Evolutionary conservation across 2,329 filamentous ascomycete genomes (phyloP).

Genomic region (Didymosphaeria variabile): DNA sequence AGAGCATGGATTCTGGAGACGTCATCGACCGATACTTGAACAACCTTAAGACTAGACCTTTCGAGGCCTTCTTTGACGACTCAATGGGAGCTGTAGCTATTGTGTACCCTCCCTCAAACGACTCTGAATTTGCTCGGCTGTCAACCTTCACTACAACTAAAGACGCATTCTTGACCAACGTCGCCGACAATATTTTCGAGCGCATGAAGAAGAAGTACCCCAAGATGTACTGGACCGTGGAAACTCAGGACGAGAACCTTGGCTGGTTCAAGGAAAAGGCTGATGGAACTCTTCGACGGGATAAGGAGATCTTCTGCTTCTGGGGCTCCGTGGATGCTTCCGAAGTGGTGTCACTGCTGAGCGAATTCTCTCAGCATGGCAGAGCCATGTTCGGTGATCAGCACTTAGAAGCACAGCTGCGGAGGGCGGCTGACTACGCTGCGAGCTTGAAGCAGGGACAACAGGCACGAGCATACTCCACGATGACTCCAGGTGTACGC

Average conservation of each 20-base stretch:
- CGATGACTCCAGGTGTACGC: slow-evolving; percentile 58
- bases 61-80: slow-evolving; percentile 95
- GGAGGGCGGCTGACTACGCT: slow-evolving; percentile 77
- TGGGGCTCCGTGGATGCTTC: slow-evolving; percentile 85
- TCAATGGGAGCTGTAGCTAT: slow-evolving; percentile 92
- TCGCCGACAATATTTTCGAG: slow-evolving; percentile 93
- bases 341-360: slow-evolving; percentile 83
- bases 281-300: slow-evolving; percentile 85
- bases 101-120: slow-evolving; percentile 76
- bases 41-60: slow-evolving; percentile 76
- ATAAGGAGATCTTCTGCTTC: slow-evolving; percentile 95
- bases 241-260: slow-evolving; percentile 93
- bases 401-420: slow-evolving; percentile 86
- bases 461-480: slow-evolving; percentile 74
- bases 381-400: slow-evolving; percentile 88
- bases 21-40: slow-evolving; percentile 89
- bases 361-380: slow-evolving; percentile 83
- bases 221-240: slow-evolving; percentile 94
- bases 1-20: slow-evolving; percentile 80
- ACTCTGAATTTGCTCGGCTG: slow-evolving; percentile 78
- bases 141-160: slow-evolving; percentile 94
- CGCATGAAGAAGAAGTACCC: slow-evolving; percentile 94
- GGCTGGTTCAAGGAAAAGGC: slow-evolving; percentile 98
- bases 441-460: slow-evolving; percentile 67
- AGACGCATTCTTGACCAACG: slow-evolving; percentile 91